These are phyloP conservation scores for Bryoerythrophyllum caledonicum DNA, from an alignment of 225 moss, liverwort and hornwort species.

Conservation along the genomic window DNA sequence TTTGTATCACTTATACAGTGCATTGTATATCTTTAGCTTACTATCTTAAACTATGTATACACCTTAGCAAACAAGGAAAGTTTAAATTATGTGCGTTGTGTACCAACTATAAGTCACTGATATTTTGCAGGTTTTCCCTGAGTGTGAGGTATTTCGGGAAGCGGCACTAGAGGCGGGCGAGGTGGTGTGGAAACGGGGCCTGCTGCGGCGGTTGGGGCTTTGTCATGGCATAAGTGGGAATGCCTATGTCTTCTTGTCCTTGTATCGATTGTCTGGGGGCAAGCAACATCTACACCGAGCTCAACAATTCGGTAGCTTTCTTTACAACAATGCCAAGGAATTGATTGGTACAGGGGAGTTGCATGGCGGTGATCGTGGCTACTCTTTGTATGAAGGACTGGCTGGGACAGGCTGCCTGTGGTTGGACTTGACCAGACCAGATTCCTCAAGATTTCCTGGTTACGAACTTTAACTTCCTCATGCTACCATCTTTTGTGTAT, in stretches of 20 bases:
- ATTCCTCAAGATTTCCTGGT: conserved; percentile 73
- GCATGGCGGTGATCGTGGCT: conserved; percentile 76
- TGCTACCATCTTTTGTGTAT: background rate
- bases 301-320: conserved; percentile 64
- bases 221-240: conserved; percentile 82
- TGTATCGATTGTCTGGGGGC: conserved; percentile 48
- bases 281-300: conserved; percentile 69
- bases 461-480: conserved; percentile 62
- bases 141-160: conserved; percentile 54
- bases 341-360: conserved; percentile 64
- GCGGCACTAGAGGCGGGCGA: conserved; percentile 64
- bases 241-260: conserved; percentile 65
- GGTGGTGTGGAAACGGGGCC: conserved; percentile 75
- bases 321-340: conserved; percentile 57
- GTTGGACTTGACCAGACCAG: conserved; percentile 74
- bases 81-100: no score
- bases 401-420: conserved; percentile 91
- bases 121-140: conserved; percentile 55
- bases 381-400: conserved; percentile 77
- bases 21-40: background rate
- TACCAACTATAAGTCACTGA: conserved; percentile 1
- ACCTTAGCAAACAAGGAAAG: no score
- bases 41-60: no score
- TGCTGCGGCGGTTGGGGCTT: conserved; percentile 67
- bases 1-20: background rate